Evolutionary conservation across 2,329 filamentous ascomycete species (phyloP).

Genomic region (Colletotrichum agaves): DNA sequence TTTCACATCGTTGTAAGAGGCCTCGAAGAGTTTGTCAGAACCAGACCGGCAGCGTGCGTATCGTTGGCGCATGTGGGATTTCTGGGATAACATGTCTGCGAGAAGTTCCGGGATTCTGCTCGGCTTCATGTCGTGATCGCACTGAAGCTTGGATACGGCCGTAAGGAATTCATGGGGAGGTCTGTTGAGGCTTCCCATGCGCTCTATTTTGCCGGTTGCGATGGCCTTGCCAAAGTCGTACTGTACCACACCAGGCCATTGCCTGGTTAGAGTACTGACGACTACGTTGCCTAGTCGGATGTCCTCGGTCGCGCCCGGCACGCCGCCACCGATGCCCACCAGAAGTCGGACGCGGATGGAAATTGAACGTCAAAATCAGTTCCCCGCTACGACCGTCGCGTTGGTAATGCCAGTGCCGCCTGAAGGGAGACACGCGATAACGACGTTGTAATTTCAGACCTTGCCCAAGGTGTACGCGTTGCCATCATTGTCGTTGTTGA

Average conservation of each 20-base stretch:
- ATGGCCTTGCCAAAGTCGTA: conserved; percentile 43
- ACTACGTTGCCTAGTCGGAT: conserved; percentile 43
- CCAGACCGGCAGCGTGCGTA: background rate
- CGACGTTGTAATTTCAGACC: conserved; percentile 13
- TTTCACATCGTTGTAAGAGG: background rate
- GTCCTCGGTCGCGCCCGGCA: conserved; percentile 41
- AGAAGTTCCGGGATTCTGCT: background rate
- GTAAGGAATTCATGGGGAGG: conserved; percentile 34
- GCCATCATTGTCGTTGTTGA: background rate
- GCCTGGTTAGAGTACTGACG: conserved; percentile 14
- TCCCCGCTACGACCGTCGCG: conserved; percentile 11
- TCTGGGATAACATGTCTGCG: background rate
- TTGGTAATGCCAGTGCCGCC: conserved; percentile 13
- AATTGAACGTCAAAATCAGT: conserved; percentile 37
- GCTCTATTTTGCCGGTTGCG: conserved; percentile 2
- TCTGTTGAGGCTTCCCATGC: conserved; percentile 36
- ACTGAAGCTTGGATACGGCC: conserved; percentile 28
- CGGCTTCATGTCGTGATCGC: background rate
- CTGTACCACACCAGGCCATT: conserved; percentile 39
- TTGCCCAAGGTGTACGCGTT: conserved; percentile 3
- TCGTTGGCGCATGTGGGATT: background rate
- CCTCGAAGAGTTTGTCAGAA: conserved; percentile 5
- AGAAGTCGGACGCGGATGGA: conserved; percentile 34
- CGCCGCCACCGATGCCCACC: conserved; percentile 46
- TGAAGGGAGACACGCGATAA: conserved; percentile 20